phyloP scores from a whole-genome alignment of 2,329 filamentous ascomycete genomes.

The Aureobasidium sp. region DNA sequence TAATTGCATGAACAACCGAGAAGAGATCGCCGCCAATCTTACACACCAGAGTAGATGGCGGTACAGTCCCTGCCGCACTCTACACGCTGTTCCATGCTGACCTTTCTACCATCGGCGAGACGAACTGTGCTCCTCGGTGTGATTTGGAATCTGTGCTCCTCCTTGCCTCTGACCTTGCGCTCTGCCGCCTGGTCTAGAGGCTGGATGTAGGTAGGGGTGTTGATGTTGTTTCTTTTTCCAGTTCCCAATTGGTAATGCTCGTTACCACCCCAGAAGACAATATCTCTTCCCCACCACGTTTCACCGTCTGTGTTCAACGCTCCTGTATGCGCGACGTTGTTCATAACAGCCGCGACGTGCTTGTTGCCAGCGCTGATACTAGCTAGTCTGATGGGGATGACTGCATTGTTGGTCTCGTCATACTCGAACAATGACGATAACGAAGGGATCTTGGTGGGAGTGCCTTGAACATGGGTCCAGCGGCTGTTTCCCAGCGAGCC shows the following conservation, averaged over 20 bases:
- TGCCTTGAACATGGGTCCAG: constrained; percentile 79
- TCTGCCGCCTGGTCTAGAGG: constrained; percentile 62
- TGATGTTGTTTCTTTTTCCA: constrained; percentile 75
- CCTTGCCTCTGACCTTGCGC: constrained; percentile 52
- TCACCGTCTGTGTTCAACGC: constrained; percentile 54
- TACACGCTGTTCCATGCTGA: constrained; percentile 74
- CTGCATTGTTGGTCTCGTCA: constrained; percentile 60
- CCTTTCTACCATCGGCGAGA: constrained; percentile 57
- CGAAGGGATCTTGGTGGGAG: constrained; percentile 70
- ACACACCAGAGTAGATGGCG: constrained; percentile 67
- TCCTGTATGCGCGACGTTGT: constrained; percentile 56
- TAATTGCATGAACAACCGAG: too few relatives aligned
- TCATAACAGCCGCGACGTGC: constrained; percentile 75
- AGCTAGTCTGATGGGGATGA: constrained; percentile 70
- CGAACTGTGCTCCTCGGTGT: constrained; percentile 66
- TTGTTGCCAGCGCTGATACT: constrained; percentile 67
- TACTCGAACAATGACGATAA: constrained; percentile 82
- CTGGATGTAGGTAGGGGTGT: constrained; percentile 67
- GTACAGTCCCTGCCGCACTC: constrained; percentile 79
- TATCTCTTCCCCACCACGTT: constrained; percentile 81
- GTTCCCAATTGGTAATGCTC: constrained; percentile 90
- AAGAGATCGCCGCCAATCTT: neutral
- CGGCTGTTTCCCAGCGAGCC: constrained; percentile 76
- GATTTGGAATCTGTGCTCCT: constrained; percentile 70
- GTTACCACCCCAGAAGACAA: constrained; percentile 91